Evolutionary conservation across 2,329 filamentous ascomycete genomes (phyloP).

Genomic region (Phyllosticta citriasiana): DNA sequence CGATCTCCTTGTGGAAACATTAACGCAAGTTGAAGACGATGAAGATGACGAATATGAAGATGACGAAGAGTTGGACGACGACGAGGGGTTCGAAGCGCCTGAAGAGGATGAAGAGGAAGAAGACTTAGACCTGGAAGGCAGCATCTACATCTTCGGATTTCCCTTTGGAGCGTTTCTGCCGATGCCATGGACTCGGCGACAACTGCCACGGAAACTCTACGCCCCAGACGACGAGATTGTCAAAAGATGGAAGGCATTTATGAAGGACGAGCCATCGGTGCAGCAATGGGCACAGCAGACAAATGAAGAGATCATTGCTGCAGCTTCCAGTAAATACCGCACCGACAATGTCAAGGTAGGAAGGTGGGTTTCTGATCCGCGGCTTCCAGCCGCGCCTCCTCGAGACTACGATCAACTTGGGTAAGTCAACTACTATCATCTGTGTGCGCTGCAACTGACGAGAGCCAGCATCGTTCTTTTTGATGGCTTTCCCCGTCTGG

Average conservation of each 20-base stretch:
- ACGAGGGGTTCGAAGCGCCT: no score
- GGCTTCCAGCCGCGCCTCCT: background rate
- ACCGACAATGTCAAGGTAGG: background rate
- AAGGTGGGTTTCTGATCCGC: background rate
- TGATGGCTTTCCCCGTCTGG: background rate
- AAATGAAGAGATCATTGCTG: background rate
- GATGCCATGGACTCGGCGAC: background rate
- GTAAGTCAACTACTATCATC: background rate
- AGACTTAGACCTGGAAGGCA: background rate
- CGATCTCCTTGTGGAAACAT: background rate
- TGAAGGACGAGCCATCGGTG: background rate
- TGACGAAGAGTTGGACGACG: constrained; percentile 2
- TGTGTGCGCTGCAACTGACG: background rate
- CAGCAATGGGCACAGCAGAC: background rate
- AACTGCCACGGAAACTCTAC: background rate
- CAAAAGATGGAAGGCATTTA: background rate
- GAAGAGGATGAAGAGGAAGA: background rate
- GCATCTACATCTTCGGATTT: background rate
- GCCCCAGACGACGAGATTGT: background rate
- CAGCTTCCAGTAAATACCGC: background rate
- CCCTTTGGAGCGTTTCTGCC: background rate
- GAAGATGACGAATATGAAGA: constrained; percentile 16
- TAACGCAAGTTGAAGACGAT: constrained; percentile 17
- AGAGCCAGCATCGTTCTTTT: background rate
- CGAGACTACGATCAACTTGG: background rate